Evolutionary conservation across 139 green algal species (phyloP).

Genomic region (Axilococcus clingmanii): DNA sequence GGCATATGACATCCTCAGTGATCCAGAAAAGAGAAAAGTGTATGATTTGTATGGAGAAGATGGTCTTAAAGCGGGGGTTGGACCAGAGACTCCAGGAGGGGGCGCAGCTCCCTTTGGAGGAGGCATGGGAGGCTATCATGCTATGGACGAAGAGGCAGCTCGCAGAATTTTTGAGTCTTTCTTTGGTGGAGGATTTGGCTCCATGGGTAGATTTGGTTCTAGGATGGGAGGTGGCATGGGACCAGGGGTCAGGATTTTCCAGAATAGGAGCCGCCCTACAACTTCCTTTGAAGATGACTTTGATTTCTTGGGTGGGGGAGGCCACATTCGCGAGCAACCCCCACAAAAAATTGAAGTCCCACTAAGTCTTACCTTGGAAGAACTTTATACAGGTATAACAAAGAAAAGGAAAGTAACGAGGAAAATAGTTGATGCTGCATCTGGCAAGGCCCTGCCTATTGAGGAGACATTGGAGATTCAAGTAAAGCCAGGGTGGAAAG

Average conservation of each 20-base stretch:
- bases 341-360: conserved; percentile 27
- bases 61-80: conserved; percentile 61
- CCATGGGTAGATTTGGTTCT: conserved; percentile 1
- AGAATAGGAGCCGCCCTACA: not conserved
- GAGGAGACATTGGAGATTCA: conserved; percentile 81
- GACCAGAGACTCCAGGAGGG: conserved; percentile 4
- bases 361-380: conserved; percentile 25
- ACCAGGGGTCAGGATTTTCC: conserved; percentile 2
- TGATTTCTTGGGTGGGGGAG: conserved; percentile 4
- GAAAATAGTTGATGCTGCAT: conserved; percentile 20
- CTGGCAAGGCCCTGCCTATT: conserved; percentile 21
- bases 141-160: conserved; percentile 22
- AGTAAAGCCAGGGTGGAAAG: conserved; percentile 88
- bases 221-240: not conserved
- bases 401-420: conserved; percentile 51
- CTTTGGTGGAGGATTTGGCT: conserved; percentile 19
- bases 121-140: conserved; percentile 1
- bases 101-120: conserved; percentile 6
- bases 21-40: conserved; percentile 55
- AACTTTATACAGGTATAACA: conserved; percentile 45
- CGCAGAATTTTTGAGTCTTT: conserved; percentile 27
- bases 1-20: conserved; percentile 38
- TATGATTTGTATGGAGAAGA: conserved; percentile 97
- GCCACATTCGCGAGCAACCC: not conserved
- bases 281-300: conserved; percentile 4